Evolutionary conservation across 345 rosid genomes (phyloP).

Genomic region (Hypericum androsaemum): DNA sequence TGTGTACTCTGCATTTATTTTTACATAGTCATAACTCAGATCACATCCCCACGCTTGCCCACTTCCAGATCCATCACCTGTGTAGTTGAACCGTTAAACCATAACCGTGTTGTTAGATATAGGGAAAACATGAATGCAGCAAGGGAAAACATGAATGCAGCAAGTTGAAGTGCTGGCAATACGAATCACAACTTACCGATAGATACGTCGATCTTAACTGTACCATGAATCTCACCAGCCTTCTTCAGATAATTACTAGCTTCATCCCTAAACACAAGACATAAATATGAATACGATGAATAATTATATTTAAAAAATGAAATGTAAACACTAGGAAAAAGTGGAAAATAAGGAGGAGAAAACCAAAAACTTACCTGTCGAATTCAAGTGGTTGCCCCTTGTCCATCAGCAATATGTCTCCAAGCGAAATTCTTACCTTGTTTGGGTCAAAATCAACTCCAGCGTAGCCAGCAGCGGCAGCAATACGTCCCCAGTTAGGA

Average conservation of each 20-base stretch:
- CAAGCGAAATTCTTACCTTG: constrained; percentile 55
- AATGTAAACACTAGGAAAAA: neutral
- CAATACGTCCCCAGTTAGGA: constrained; percentile 96
- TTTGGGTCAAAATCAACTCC: constrained; percentile 55
- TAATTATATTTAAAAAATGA: neutral
- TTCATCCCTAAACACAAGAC: constrained; percentile 35
- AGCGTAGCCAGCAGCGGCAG: constrained; percentile 89
- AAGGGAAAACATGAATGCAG: neutral
- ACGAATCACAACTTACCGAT: constrained; percentile 40
- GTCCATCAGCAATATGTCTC: constrained; percentile 79
- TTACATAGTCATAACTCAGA: constrained; percentile 77
- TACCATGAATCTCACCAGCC: constrained; percentile 77
- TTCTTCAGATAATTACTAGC: constrained; percentile 66
- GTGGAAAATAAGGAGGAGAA: neutral
- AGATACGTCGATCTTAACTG: constrained; percentile 48
- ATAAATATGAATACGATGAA: neutral
- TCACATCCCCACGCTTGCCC: constrained; percentile 90
- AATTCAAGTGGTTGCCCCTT: constrained; percentile 82
- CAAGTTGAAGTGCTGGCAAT: neutral
- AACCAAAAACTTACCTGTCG: constrained; percentile 41
- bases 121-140: neutral
- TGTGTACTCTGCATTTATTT: constrained; percentile 82
- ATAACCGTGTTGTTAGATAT: neutral
- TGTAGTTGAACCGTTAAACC: neutral
- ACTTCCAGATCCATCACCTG: constrained; percentile 54